Percentiles rank a stretch among this genome's conserved stretches.
Evolutionary conservation across 768 basidiomycete genomes (phyloP).

Genomic region (Paxillus ammoniavirescens): DNA sequence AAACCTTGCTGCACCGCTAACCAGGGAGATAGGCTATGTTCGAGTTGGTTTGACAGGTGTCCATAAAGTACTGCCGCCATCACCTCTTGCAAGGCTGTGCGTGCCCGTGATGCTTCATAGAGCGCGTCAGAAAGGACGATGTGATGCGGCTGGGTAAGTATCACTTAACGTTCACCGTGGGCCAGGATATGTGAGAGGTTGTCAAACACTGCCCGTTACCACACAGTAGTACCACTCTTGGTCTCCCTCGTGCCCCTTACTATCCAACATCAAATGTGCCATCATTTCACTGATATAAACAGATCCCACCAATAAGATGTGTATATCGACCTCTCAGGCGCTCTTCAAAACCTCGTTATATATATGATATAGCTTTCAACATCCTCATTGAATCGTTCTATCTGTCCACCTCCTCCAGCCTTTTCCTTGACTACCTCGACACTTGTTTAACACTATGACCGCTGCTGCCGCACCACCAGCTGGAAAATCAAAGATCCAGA

Average conservation of each 20-base stretch:
- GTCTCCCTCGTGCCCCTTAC: background rate
- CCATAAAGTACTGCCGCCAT: too few species aligned
- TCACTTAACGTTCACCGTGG: too few species aligned
- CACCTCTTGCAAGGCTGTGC: too few species aligned
- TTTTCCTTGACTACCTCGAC: background rate
- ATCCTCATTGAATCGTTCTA: background rate
- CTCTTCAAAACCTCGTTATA: background rate
- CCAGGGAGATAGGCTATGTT: too few species aligned
- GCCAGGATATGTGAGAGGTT: too few species aligned
- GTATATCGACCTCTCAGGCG: background rate
- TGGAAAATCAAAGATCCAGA: constrained; percentile 44
- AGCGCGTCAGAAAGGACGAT: too few species aligned
- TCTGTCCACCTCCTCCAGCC: background rate
- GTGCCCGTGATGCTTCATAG: too few species aligned
- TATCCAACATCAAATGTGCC: background rate
- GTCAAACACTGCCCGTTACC: constrained; percentile 11
- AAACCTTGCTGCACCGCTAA: too few species aligned
- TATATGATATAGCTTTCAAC: background rate
- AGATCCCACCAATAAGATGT: background rate
- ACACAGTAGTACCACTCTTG: background rate
- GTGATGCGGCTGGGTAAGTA: too few species aligned
- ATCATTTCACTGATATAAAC: background rate
- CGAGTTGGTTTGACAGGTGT: too few species aligned
- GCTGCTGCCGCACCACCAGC: constrained; percentile 3
- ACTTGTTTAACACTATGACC: background rate